phyloP scores from a whole-genome alignment of 257 asterid genomes.

The Gentiana macrophylla region DNA sequence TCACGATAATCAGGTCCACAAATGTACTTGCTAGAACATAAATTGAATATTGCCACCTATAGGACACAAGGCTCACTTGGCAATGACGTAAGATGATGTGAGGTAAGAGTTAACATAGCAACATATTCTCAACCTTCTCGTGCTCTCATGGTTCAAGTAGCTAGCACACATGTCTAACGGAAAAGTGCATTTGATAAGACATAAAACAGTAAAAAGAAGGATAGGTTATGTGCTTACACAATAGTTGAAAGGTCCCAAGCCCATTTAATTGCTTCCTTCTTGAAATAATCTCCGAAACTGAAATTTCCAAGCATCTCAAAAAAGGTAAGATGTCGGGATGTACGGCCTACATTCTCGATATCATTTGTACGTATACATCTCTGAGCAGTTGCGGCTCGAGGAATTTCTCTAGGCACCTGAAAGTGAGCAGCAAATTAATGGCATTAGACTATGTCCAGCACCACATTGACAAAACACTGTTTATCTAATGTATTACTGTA shows the following conservation, averaged over 20 bases:
- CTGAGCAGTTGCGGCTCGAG: slow-evolving; percentile 90
- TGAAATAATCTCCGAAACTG: slow-evolving; percentile 96
- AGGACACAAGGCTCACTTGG: no score
- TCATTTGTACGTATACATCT: slow-evolving; percentile 91
- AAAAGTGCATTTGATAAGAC: background rate
- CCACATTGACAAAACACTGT: background rate
- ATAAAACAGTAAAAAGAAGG: background rate
- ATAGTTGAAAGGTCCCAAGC: slow-evolving; percentile 92
- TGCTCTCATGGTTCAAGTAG: slow-evolving; percentile 1
- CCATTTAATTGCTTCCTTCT: slow-evolving; percentile 85
- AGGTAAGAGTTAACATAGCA: no score
- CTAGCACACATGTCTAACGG: background rate
- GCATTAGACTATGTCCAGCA: background rate
- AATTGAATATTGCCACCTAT: no score
- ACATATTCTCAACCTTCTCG: no score
- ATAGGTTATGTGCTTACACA: slow-evolving; percentile 40
- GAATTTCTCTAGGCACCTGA: slow-evolving; percentile 84
- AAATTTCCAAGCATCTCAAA: slow-evolving; percentile 99
- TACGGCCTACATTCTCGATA: slow-evolving; percentile 84
- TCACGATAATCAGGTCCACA: background rate
- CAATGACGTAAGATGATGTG: no score
- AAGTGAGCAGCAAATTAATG: slow-evolving; percentile 7
- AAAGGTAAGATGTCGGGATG: slow-evolving; percentile 95
- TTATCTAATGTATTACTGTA: background rate
- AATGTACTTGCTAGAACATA: no score